Base-by-base conservation (phyloP, 768 basidiomycete species). In the Terana coerulea region DNA sequence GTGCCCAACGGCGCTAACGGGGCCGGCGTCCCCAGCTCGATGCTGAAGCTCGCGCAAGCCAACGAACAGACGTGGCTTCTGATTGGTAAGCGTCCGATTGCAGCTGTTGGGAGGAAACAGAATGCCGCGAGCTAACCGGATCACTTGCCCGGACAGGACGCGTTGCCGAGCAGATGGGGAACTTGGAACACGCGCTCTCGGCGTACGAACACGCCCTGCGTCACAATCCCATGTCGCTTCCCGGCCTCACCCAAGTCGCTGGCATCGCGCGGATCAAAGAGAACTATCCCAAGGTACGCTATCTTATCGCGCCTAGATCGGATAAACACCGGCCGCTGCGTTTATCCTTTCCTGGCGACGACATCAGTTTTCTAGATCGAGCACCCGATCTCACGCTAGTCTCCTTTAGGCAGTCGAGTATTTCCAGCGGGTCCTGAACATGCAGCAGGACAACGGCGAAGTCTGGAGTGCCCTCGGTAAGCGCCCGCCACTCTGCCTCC, bases 201-300 rank as follows among this genome's bases (percentile, higher is more conserved):
- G 92, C 94, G 54, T 99, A 98, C 72, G 95, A 98, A 71, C 86
- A 89, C 64, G 95, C 95, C 2, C 78, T 98, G 58, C 85, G 93
- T 70, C 94, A 98, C 75, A 98, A 98, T 64, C 88, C 94, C 62
- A 80, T 83, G 69, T 95, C 91, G 63, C 77, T 95, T 58, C 77
- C 86, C 63, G 94, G 92, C 35, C 82, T 98, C 58, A 93, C 90
- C 33, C 91, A 94, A 67, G 91, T 95, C 35, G 95, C 95, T 64
- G 88, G 91, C 57, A 95, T 98, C 69, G 93, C 91, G 69, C 86
- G 95, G 75, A 91, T 93, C 77, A 92, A 90, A 67, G 95, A 99
- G 72, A 92, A 98, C 69, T 97, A 95, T 71, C 85, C 89, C 71
- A 95, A 92, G 83, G 91, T 91, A 64, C 67, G 78, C 33, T 17